phyloP scores from a whole-genome alignment of 1,284 basidiomycete species.

The Puccinia triticina region DNA sequence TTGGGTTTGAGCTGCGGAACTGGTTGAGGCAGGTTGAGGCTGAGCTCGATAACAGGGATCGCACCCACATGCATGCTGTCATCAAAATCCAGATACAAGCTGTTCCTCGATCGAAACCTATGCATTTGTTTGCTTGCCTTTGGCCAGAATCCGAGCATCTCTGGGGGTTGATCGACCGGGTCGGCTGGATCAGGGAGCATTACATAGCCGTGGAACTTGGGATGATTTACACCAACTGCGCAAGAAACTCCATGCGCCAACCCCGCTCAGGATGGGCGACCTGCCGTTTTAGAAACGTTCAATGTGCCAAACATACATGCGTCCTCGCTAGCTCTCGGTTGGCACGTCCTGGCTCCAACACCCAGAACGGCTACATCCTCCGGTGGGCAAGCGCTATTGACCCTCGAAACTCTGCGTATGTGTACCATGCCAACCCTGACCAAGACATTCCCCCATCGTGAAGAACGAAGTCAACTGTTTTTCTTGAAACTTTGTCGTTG shows the following conservation, averaged over 20 bases:
- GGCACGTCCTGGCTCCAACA: neutral
- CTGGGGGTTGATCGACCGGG: neutral
- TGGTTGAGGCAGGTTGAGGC: neutral
- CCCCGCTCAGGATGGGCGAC: neutral
- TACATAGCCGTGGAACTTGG: neutral
- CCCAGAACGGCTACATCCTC: neutral
- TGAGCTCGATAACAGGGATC: too few species aligned
- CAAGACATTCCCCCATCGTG: too few species aligned
- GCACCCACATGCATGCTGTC: neutral
- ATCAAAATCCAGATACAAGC: neutral
- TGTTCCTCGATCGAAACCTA: neutral
- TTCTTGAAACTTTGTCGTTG: neutral
- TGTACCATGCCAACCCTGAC: too few species aligned
- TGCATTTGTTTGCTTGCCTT: constrained; percentile 4
- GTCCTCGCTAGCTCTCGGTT: neutral
- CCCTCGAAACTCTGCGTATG: too few species aligned
- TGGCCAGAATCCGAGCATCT: neutral
- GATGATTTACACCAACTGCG: constrained; percentile 8
- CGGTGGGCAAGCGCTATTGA: neutral
- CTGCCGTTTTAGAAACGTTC: neutral
- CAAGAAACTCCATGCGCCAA: neutral
- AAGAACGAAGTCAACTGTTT: too few species aligned
- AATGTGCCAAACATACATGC: neutral
- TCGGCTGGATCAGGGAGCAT: neutral
- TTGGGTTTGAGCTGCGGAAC: neutral